Evolutionary conservation across 2,329 filamentous ascomycete species (phyloP), one percentile per base, ranked within the genome.

Genomic region (Intubia oerlemansii): DNA sequence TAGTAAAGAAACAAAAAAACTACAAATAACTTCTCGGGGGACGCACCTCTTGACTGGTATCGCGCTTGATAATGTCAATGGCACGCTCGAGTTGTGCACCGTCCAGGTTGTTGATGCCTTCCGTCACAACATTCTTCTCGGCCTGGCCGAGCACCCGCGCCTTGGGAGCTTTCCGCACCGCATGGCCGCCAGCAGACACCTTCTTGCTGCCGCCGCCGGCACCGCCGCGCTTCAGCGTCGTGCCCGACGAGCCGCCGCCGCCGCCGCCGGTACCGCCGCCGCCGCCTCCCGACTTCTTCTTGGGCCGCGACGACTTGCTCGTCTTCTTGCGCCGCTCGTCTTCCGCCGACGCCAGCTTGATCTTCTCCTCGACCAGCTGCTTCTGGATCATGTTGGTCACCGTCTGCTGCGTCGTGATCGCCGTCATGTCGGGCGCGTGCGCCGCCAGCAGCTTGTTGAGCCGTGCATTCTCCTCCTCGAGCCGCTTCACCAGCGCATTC

Each of bases 111-210:
- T 74, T 77, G 37, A 92, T 88, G 10, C 78, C 77, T 33, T 75
- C 73, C 2, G 81, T 85, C 33, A 98, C 90, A 38, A 84, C 68
- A 33, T 88, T 80, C 57, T 95, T 95, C 52, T 98, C 82, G 4
- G 74, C 61, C 34, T 68, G 73, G 25, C 81, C 68, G 43, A 78
- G 66, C 30, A 63, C 62, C n/a, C 61, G 55, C 41, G 66, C 71
- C 35, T 57, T 61, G 0, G 49, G 43, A 4, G 51, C 42, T 41
- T 63, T 62, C 46, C 65, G 66, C 24, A 31, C 2, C 12, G 45
- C 24, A 4, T 17, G 23, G 4, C 44, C 27, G 13, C 28, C 36
- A 16, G 31, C 40, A 15, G 36, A 39, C 7, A 30, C 24, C 36
- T 41, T 41, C 34, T 42, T 44, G 7, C n/a, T n/a, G n/a, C n/a